Percentiles rank a stretch among this genome's conserved stretches.
phyloP scores from a whole-genome alignment of 345 rosid genomes.

The Citrus hindsii region DNA sequence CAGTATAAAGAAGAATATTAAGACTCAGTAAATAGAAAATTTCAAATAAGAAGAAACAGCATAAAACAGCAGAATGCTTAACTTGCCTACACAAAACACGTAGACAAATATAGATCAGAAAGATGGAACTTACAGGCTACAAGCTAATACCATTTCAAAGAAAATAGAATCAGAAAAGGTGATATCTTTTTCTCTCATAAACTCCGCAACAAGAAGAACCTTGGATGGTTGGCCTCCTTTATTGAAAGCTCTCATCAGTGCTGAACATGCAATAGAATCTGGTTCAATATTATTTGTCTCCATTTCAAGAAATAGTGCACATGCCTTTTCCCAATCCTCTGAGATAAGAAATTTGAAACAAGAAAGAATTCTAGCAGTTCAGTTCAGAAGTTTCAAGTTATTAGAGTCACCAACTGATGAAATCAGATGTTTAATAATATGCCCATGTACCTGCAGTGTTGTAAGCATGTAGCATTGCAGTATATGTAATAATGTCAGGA shows the following conservation, averaged over 20 bases:
- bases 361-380: slow-evolving; percentile 15
- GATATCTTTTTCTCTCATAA: slow-evolving; percentile 61
- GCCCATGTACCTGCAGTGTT: slow-evolving; percentile 52
- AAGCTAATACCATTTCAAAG: slow-evolving; percentile 80
- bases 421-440: background rate
- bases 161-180: slow-evolving; percentile 59
- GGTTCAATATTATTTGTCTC: slow-evolving; percentile 54
- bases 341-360: slow-evolving; percentile 9
- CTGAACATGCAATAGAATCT: slow-evolving; percentile 74
- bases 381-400: slow-evolving; percentile 11
- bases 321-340: slow-evolving; percentile 76
- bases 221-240: slow-evolving; percentile 67
- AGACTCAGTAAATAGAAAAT: background rate
- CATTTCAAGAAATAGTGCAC: slow-evolving; percentile 70
- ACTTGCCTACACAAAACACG: background rate
- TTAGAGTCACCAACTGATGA: background rate
- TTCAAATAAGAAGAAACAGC: background rate
- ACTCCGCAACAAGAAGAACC: slow-evolving; percentile 61
- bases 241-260: slow-evolving; percentile 86
- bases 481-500: slow-evolving; percentile 79
- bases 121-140: slow-evolving; percentile 62
- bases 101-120: background rate
- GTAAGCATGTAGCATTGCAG: slow-evolving; percentile 76
- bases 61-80: background rate
- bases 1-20: background rate